Percentiles rank a stretch among this genome's conserved stretches.
Conservation (phyloP, 1,284 basidiomycete genomes). For the Abortiporus biennis region DNA sequence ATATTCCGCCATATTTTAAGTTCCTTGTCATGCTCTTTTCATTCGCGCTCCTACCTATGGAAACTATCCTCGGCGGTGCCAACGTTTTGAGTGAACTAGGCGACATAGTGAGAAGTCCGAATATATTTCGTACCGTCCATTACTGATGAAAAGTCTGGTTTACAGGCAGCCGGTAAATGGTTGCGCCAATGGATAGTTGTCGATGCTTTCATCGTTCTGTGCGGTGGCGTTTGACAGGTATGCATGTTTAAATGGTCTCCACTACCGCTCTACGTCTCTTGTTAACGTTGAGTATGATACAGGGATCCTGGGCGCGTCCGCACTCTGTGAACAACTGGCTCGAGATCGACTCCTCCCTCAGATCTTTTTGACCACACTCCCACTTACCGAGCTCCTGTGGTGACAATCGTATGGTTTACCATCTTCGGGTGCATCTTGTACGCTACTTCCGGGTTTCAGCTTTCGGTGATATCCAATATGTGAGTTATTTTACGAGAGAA, state of each 20-base stretch:
- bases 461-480: constrained; percentile 55
- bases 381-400: constrained; percentile 47
- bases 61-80: constrained; percentile 37
- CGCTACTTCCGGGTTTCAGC: constrained; percentile 46
- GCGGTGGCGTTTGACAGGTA: constrained; percentile 66
- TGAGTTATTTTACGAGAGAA: no score
- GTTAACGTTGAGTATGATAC: neutral
- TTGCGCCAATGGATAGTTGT: constrained; percentile 52
- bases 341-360: constrained; percentile 53
- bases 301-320: constrained; percentile 56
- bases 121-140: constrained; percentile 5
- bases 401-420: constrained; percentile 47
- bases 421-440: constrained; percentile 49
- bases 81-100: constrained; percentile 61
- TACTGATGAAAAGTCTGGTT: constrained; percentile 2
- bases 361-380: constrained; percentile 42
- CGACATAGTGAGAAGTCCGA: no score
- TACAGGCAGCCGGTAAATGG: constrained; percentile 50
- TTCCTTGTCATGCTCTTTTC: constrained; percentile 46
- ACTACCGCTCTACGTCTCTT: constrained; percentile 1
- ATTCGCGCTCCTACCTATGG: constrained; percentile 49
- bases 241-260: neutral
- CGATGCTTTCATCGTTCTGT: constrained; percentile 62
- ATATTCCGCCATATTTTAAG: constrained; percentile 54
- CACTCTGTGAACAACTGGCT: constrained; percentile 53